Percentiles rank a stretch among this genome's conserved stretches.
Conservation (phyloP, 352 stramenopile species). For the Halophytophthora polymorphica region DNA sequence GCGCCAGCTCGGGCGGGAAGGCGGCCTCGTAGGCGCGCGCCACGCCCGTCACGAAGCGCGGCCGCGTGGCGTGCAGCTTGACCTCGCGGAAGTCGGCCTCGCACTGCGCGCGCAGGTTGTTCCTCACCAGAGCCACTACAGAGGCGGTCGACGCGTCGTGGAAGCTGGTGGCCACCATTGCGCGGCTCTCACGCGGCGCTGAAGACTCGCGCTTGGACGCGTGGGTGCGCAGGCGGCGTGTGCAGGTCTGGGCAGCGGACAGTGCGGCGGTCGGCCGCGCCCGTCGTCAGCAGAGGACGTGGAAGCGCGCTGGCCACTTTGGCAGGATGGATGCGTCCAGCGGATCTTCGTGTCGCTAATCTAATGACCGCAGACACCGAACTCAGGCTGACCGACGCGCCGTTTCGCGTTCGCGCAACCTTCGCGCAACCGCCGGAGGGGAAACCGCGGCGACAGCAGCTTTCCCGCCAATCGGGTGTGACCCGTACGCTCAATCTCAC, state of each 20-base stretch:
- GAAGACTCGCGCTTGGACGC: background rate
- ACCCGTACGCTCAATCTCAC: too few relatives aligned
- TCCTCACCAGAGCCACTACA: constrained; percentile 17
- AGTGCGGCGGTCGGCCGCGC: too few relatives aligned
- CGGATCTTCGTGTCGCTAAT: too few relatives aligned
- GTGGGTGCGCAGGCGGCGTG: background rate
- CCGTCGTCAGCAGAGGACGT: too few relatives aligned
- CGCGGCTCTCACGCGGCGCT: background rate
- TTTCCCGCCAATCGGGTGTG: constrained; percentile 2
- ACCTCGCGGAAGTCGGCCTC: constrained; percentile 37
- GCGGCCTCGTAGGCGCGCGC: constrained; percentile 68
- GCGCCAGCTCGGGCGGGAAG: constrained; percentile 54
- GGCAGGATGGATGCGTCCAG: too few relatives aligned
- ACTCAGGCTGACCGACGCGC: constrained; percentile 12
- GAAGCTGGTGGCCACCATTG: constrained; percentile 30
- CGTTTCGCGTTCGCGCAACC: constrained; percentile 16
- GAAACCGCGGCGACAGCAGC: background rate
- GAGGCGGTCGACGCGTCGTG: constrained; percentile 20
- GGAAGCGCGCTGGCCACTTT: too few relatives aligned
- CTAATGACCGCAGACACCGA: too few relatives aligned
- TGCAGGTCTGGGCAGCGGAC: too few relatives aligned
- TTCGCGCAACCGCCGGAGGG: background rate
- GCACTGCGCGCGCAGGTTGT: constrained; percentile 4
- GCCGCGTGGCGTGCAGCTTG: constrained; percentile 47
- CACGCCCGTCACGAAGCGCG: constrained; percentile 73